These are phyloP conservation scores for Talinum fruticosum DNA, from an alignment of 148 eudicot genomes.

Conservation along the genomic window DNA sequence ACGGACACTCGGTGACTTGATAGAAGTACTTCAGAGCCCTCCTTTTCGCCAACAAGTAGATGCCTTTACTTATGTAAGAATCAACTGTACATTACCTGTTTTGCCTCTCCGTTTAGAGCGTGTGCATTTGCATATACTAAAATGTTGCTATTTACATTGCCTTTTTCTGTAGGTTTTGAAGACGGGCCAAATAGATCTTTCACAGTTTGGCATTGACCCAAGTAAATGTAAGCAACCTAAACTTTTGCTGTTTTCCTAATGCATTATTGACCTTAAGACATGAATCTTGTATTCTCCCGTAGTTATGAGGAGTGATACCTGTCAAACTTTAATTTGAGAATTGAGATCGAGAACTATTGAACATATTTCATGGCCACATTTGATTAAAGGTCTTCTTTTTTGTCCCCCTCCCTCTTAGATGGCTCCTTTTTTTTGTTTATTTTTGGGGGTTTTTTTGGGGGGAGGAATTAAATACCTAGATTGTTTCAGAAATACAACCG, in stretches of 20 bases:
- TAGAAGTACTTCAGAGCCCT: constrained; percentile 88
- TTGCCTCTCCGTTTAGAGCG: neutral
- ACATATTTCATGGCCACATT: neutral
- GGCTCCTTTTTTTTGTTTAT: too few relatives aligned
- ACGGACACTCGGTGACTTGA: constrained; percentile 60
- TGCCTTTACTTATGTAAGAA: constrained; percentile 89
- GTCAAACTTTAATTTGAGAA: neutral
- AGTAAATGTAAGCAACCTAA: constrained; percentile 74
- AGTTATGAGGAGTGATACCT: neutral
- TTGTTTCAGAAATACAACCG: neutral
- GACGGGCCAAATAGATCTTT: constrained; percentile 88
- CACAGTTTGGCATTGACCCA: constrained; percentile 96
- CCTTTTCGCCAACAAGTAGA: constrained; percentile 99
- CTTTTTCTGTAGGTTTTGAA: constrained; percentile 64
- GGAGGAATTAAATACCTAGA: neutral
- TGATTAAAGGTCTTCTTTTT: neutral
- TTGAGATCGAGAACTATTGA: neutral
- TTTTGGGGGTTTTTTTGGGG: neutral
- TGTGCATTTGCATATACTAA: neutral
- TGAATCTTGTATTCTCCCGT: too few relatives aligned
- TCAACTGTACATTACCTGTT: neutral
- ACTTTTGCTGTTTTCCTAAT: neutral
- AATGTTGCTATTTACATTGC: neutral
- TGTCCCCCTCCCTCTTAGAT: too few relatives aligned
- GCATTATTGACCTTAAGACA: neutral